Evolutionary conservation across 2,329 filamentous ascomycete species (phyloP).

Genomic region (Penicillium sp.): DNA sequence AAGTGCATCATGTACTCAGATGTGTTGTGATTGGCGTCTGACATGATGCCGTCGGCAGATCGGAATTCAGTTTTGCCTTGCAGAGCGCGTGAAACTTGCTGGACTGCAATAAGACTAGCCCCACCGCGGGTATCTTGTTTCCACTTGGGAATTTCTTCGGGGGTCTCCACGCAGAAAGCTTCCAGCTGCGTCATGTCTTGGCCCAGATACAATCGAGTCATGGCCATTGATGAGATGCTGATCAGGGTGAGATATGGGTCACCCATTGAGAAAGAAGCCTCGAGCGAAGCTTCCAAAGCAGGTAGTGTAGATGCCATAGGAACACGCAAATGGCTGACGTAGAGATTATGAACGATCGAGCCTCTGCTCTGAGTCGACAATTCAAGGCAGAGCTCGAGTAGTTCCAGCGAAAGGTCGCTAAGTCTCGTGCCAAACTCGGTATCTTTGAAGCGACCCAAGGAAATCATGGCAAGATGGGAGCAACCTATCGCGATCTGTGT

Average conservation of each 20-base stretch:
- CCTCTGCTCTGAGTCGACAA: conserved; percentile 57
- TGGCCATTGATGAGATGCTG: conserved; percentile 59
- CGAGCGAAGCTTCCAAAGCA: conserved; percentile 55
- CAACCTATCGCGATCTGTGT: conserved; percentile 60
- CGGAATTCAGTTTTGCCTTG: conserved; percentile 60
- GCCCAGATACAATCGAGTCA: conserved; percentile 56
- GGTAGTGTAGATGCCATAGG: conserved; percentile 55
- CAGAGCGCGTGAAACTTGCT: conserved; percentile 59
- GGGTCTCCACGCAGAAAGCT: conserved; percentile 55
- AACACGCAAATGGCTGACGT: conserved; percentile 60
- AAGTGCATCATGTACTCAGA: conserved; percentile 51
- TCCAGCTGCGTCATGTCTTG: conserved; percentile 61
- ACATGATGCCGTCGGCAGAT: conserved; percentile 51
- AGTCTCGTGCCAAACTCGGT: conserved; percentile 55
- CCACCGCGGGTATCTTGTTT: conserved; percentile 59
- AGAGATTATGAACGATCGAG: conserved; percentile 58
- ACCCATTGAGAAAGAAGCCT: conserved; percentile 57
- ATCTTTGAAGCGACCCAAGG: conserved; percentile 59
- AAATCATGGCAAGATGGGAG: conserved; percentile 57
- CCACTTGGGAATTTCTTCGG: conserved; percentile 60
- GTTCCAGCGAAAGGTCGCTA: conserved; percentile 52
- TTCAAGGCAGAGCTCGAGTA: conserved; percentile 55
- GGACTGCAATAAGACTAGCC: conserved; percentile 54
- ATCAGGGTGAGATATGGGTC: conserved; percentile 60
- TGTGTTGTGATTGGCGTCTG: conserved; percentile 55